Percentiles rank a stretch among this genome's conserved stretches.
Evolutionary conservation across 2,329 filamentous ascomycete genomes (phyloP).

Genomic region (Ceratocystis huliohia): DNA sequence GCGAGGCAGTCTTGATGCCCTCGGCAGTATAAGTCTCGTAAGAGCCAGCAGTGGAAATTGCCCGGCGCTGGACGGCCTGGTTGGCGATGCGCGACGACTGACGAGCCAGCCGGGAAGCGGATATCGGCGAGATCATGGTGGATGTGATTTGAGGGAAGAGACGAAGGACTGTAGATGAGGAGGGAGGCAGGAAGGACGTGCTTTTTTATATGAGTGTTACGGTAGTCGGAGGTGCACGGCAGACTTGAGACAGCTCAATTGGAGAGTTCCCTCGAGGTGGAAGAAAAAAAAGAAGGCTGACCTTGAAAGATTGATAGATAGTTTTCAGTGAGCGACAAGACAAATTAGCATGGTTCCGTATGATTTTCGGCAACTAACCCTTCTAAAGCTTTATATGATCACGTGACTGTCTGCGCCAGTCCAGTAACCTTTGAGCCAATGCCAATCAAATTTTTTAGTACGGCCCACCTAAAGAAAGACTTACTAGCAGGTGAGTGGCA

Average conservation of each 20-base stretch:
- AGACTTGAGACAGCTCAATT: constrained; percentile 12
- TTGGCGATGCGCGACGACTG: constrained; percentile 46
- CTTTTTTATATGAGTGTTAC: neutral
- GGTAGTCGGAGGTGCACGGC: constrained; percentile 14
- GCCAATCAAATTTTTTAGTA: constrained; percentile 20
- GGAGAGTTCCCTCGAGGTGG: constrained; percentile 32
- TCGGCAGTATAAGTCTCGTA: constrained; percentile 78
- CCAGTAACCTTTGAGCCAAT: constrained; percentile 21
- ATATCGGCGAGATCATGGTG: constrained; percentile 51
- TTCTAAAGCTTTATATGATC: constrained; percentile 5
- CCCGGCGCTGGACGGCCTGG: constrained; percentile 36
- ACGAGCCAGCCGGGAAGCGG: constrained; percentile 46
- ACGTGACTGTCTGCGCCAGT: constrained; percentile 17
- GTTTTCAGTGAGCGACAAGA: constrained; percentile 5
- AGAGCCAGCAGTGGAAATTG: constrained; percentile 55
- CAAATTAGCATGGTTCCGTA: constrained; percentile 21
- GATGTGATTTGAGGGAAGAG: constrained; percentile 34
- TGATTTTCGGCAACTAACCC: constrained; percentile 21
- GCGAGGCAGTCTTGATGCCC: constrained; percentile 84
- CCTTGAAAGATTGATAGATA: neutral
- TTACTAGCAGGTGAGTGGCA: neutral
- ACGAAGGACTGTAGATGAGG: constrained; percentile 31
- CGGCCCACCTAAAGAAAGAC: neutral
- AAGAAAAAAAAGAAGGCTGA: constrained; percentile 8
- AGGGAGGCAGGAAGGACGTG: constrained; percentile 28